Base-by-base conservation (phyloP, 768 basidiomycete genomes). In the Suillus paluster region DNA sequence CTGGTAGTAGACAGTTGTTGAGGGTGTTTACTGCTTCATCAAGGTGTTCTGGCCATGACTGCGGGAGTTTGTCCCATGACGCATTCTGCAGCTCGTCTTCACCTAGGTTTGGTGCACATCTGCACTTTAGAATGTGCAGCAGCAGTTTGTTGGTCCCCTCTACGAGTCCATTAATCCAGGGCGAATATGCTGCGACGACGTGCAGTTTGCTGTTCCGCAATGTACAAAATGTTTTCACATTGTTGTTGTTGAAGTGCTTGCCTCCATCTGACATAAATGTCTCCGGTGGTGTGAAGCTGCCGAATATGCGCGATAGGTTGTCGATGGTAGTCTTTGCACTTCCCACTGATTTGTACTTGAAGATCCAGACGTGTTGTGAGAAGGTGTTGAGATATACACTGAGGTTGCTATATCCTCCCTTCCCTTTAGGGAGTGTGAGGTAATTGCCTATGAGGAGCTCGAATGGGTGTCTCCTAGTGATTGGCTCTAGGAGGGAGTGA, bases 101-200 rank as follows among this genome's bases (percentile, higher is more conserved):
- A 0, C 72, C 70, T 0, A 77, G 38, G 2, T 70, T 67, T 4
- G 79, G 79, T 14, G 72, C 69, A 45, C 79, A 80, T 4, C 79
- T 55, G 0, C 71, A 48, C 23, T 66, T 66, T 1, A 81, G 61
- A 0, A 65, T 15, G 10, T 68, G 54, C 0, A 81, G 64, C 1
- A 81, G 64, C 0, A 73, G 36, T 10, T 68, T 68, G 62, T 82
- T 81, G 0, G 72, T 65, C n/a, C n/a, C n/a, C n/a, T n/a, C n/a
- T n/a, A n/a, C n/a, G n/a, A n/a, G n/a, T n/a, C n/a, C n/a, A n/a
- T 79, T 80, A 15, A 80, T 64, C 80, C 79, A 81, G 10, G 79
- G 80, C 14, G 77, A 69, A 57, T 81, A 81, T 2, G 75, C 74
- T 12, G 76, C 44, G 0, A 68, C 61, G 0, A 73, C 61, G 14